Evolutionary conservation across 202 grass and related monocot species (phyloP).

Genomic region (Panicum hallii): DNA sequence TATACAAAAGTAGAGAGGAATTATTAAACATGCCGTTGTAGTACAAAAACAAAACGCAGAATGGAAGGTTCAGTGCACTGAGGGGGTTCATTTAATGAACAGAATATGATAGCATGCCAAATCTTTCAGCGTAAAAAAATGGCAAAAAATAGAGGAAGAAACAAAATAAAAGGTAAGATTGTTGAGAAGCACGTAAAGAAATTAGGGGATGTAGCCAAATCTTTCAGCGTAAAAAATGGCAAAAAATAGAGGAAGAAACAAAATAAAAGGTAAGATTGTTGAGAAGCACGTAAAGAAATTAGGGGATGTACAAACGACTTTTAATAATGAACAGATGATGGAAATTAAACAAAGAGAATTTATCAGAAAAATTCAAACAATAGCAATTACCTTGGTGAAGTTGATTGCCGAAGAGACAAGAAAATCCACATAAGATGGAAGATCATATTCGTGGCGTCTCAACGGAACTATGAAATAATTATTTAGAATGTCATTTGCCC

Average conservation of each 20-base stretch:
- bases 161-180: neutral
- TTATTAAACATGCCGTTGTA: neutral
- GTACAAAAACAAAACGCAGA: neutral
- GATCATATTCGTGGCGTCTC: constrained; percentile 32
- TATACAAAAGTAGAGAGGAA: constrained; percentile 9
- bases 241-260: neutral
- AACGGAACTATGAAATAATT: constrained; percentile 30
- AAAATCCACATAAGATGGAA: constrained; percentile 48
- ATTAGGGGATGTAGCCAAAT: neutral
- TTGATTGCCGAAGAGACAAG: constrained; percentile 41
- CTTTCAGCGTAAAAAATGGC: neutral
- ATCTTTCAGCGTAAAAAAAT: neutral
- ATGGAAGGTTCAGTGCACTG: neutral
- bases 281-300: neutral
- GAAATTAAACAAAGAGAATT: neutral
- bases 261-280: neutral
- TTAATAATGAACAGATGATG: neutral
- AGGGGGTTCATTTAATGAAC: neutral
- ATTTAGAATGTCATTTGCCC: constrained; percentile 61
- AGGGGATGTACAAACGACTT: no score
- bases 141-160: neutral
- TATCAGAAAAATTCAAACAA: neutral
- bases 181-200: neutral
- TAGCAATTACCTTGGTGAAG: constrained; percentile 43
- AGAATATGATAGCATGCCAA: neutral